phyloP scores from a whole-genome alignment of 1,139 yeast species.

The Scheffersomyces insectosa region DNA sequence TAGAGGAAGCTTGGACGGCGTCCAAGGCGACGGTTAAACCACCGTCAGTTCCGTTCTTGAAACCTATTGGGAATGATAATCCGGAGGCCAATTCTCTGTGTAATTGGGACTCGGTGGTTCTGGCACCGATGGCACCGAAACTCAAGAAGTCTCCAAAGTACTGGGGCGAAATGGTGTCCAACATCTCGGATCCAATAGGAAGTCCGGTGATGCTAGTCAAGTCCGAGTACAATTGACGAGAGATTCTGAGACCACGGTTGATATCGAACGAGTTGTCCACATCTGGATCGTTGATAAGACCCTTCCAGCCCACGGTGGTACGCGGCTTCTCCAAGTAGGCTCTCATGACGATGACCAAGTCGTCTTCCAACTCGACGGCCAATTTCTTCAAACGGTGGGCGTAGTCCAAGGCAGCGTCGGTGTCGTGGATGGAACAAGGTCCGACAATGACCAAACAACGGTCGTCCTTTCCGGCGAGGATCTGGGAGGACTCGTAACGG shows the following conservation, averaged over 20 bases:
- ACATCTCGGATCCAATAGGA: conserved; percentile 97
- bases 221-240: conserved; percentile 83
- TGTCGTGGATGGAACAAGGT: conserved; percentile 96
- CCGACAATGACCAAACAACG: conserved; percentile 84
- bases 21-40: conserved; percentile 88
- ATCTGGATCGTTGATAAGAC: conserved; percentile 95
- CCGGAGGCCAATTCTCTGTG: conserved; percentile 97
- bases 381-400: conserved; percentile 63
- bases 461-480: conserved; percentile 75
- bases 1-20: conserved; percentile 89
- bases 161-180: conserved; percentile 96
- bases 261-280: conserved; percentile 92
- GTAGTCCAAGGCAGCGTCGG: conserved; percentile 88
- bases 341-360: conserved; percentile 88
- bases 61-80: conserved; percentile 93
- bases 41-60: conserved; percentile 97
- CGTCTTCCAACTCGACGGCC: conserved; percentile 66
- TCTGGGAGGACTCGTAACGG: conserved; percentile 71
- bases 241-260: conserved; percentile 87
- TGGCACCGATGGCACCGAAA: conserved; percentile 96
- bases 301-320: conserved; percentile 99
- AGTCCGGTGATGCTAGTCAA: conserved; percentile 61
- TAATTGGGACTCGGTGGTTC: conserved; percentile 95
- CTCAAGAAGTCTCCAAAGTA: conserved; percentile 87
- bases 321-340: conserved; percentile 98